These are phyloP conservation scores for Rhodocollybia butyracea DNA, from an alignment of 768 basidiomycete species.

Conservation along the genomic window DNA sequence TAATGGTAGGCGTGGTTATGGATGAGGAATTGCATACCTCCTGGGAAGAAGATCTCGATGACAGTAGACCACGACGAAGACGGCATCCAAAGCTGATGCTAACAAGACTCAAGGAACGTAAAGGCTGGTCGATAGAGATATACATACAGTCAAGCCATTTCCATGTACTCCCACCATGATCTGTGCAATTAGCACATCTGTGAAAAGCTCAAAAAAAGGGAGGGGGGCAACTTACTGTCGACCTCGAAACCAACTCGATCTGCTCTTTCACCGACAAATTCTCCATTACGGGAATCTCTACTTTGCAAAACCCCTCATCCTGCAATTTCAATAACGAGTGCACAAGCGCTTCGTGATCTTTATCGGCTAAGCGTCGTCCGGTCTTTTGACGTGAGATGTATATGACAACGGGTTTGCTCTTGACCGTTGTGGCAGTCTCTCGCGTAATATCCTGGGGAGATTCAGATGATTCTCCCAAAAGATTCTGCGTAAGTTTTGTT, in stretches of 20 bases:
- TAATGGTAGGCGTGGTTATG: background rate
- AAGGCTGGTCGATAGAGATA: slow-evolving; percentile 1
- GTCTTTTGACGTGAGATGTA: slow-evolving; percentile 61
- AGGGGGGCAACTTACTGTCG: slow-evolving; percentile 44
- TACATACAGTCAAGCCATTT: slow-evolving; percentile 60
- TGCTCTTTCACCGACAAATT: slow-evolving; percentile 58
- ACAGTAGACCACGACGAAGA: slow-evolving; percentile 58
- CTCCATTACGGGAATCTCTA: slow-evolving; percentile 39
- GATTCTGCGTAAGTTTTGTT: slow-evolving; percentile 22
- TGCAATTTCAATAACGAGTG: slow-evolving; percentile 43
- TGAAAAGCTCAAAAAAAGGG: background rate
- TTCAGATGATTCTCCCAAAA: slow-evolving; percentile 28
- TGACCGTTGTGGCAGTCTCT: slow-evolving; percentile 10
- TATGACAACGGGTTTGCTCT: slow-evolving; percentile 35
- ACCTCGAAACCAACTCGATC: slow-evolving; percentile 53
- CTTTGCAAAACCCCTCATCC: slow-evolving; percentile 47
- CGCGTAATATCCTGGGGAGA: slow-evolving; percentile 17
- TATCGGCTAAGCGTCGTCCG: slow-evolving; percentile 33
- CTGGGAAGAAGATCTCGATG: slow-evolving; percentile 68
- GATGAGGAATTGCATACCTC: slow-evolving; percentile 30
- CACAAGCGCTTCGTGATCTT: slow-evolving; percentile 50
- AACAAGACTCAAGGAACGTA: background rate
- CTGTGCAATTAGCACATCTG: slow-evolving; percentile 20
- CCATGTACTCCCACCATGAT: slow-evolving; percentile 64
- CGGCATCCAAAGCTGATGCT: slow-evolving; percentile 67